Evolutionary conservation across 108 stramenopile genomes (phyloP).

Genomic region (Cyclostephanos invisitatus): DNA sequence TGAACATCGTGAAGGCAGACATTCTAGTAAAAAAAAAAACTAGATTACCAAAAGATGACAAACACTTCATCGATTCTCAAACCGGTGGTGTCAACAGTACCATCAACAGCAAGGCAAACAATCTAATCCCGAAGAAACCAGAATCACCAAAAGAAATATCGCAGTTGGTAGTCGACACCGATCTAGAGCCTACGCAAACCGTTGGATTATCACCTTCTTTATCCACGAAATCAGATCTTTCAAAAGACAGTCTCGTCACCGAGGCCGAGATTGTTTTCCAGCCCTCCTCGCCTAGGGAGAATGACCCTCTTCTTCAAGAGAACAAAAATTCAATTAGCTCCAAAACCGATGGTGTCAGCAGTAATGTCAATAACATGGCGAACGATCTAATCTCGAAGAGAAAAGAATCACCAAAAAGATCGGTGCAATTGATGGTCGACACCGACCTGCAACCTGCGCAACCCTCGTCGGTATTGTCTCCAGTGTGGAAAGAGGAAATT

Average conservation of each 20-base stretch:
- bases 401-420: background rate
- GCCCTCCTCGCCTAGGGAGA: background rate
- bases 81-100: too few species aligned
- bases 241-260: conserved; percentile 3
- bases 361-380: too few species aligned
- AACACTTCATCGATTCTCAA: too few species aligned
- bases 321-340: background rate
- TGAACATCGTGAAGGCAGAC: too few species aligned
- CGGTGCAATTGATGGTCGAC: background rate
- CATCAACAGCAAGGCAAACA: too few species aligned
- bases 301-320: background rate
- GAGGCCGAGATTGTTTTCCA: conserved; percentile 5
- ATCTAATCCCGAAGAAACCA: background rate
- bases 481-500: background rate
- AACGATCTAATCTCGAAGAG: background rate
- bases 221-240: conserved; percentile 1
- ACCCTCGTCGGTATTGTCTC: background rate
- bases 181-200: background rate
- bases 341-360: too few species aligned
- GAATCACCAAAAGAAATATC: background rate
- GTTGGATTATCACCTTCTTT: too few species aligned
- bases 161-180: background rate
- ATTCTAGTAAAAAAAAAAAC: too few species aligned
- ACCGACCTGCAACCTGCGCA: background rate
- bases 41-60: too few species aligned